Conservation (phyloP, 2,329 filamentous ascomycete species). For the Stylonectria norvegica region DNA sequence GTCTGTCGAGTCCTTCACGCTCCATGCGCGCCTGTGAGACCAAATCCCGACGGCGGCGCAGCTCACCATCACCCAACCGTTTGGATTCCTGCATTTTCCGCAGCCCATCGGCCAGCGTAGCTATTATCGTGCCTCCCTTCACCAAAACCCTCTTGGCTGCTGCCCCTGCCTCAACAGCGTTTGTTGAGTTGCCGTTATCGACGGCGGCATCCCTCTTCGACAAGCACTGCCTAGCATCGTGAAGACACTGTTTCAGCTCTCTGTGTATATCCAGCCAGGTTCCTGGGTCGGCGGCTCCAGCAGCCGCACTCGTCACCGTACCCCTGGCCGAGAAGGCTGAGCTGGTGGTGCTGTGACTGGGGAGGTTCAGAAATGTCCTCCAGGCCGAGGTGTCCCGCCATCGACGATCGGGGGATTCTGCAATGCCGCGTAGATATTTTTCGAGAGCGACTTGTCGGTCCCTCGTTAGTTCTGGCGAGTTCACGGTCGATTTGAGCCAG, state of each 20-base stretch:
- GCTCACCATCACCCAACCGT: slow-evolving; percentile 68
- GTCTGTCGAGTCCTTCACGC: slow-evolving; percentile 69
- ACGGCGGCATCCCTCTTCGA: slow-evolving; percentile 59
- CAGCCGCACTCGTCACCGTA: slow-evolving; percentile 38
- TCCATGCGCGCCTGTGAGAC: slow-evolving; percentile 68
- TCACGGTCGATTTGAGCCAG: slow-evolving; percentile 72
- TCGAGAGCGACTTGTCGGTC: slow-evolving; percentile 67
- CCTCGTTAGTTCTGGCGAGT: slow-evolving; percentile 66
- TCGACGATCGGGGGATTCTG: slow-evolving; percentile 67
- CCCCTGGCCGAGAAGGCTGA: slow-evolving; percentile 47
- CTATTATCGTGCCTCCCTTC: slow-evolving; percentile 62
- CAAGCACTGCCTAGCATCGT: slow-evolving; percentile 66
- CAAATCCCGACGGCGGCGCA: slow-evolving; percentile 67
- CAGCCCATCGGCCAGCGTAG: slow-evolving; percentile 63
- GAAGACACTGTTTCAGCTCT: slow-evolving; percentile 63
- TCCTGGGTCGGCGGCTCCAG: slow-evolving; percentile 53
- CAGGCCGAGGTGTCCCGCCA: slow-evolving; percentile 74
- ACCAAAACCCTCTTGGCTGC: slow-evolving; percentile 73
- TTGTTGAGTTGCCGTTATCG: slow-evolving; percentile 39
- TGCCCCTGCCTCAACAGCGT: slow-evolving; percentile 60
- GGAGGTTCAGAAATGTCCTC: slow-evolving; percentile 70
- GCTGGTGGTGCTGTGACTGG: slow-evolving; percentile 47
- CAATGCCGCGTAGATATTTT: slow-evolving; percentile 67
- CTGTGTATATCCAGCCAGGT: slow-evolving; percentile 75
- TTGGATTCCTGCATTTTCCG: slow-evolving; percentile 51